A percentile compares a stretch with the other conserved stretches of the same genome.
Evolutionary conservation across 2,329 filamentous ascomycete genomes (phyloP).

Genomic region (Talaromyces sp.): DNA sequence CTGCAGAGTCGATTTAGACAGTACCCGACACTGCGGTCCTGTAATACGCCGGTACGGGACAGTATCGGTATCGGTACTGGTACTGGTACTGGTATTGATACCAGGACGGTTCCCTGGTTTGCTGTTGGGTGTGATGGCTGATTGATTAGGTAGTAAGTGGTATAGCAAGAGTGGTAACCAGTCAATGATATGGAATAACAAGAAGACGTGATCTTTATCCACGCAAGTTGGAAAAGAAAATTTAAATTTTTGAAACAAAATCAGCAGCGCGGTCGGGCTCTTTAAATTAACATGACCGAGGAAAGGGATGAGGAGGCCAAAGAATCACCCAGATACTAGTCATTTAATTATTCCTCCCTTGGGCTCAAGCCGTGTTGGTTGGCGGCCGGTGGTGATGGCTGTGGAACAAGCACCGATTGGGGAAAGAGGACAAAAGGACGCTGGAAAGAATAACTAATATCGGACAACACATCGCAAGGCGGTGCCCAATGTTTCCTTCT

Average conservation of each 20-base stretch:
- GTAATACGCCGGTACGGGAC: slow-evolving; percentile 9
- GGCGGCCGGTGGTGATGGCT: not conserved
- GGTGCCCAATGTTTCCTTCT: not conserved
- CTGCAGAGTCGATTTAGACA: not conserved
- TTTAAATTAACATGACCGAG: not conserved
- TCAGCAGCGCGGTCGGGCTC: not conserved
- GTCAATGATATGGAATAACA: too few relatives aligned
- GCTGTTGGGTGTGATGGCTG: not conserved
- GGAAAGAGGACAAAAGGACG: not conserved
- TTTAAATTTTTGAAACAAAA: not conserved
- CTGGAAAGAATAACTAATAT: not conserved
- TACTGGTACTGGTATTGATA: not conserved
- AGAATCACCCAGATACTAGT: not conserved
- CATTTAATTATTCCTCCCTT: not conserved
- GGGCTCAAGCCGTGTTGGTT: not conserved
- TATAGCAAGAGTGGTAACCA: too few relatives aligned
- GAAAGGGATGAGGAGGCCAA: not conserved
- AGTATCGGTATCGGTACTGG: not conserved
- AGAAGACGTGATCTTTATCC: not conserved
- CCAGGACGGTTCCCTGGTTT: not conserved
- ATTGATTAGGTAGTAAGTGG: too few relatives aligned
- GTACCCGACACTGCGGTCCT: slow-evolving; percentile 11
- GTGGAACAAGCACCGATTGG: not conserved
- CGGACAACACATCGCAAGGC: not conserved
- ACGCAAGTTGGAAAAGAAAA: not conserved